Base-by-base conservation (phyloP, 1,284 basidiomycete species). In the Boletus sp. region DNA sequence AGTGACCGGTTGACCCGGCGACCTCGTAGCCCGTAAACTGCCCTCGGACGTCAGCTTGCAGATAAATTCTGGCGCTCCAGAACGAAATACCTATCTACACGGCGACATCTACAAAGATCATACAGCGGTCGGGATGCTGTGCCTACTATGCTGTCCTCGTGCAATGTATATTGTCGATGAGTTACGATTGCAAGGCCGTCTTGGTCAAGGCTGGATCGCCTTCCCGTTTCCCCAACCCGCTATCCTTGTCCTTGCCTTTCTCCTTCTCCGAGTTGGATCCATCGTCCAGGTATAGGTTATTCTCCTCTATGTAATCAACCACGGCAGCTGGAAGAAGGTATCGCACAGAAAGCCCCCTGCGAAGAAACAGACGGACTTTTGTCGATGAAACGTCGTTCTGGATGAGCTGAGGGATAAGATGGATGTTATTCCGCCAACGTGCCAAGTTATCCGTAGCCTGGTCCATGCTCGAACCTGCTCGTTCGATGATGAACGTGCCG, bases 311-410 rank as follows among this genome's bases (percentile, higher is more conserved):
- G 66, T 99, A 99, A 59, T 94, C 87, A 51, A 96, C 93, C 48
- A 98, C 95, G 41, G 85, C 81, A 52, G 88, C 82, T 4, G 95
- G 94, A 40, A 98, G 75, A 27, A 99, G 80, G 69, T 98, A 99
- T 56, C 87, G 88, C 61, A 99, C 93, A 53, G 90, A 94, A 61
- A 98, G 86, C 3, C 94, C 94, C 54, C 95, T 80, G 53, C 92
- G 76, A 30, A 99, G 79, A 71, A 98, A 98, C 33, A 99, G 71
- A 36, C 88, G 82, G 49, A 83, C 92, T 74, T 98, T 98, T 23
- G 94, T 96, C 51, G 88, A 92, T 14, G 92, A 95, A 41, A 99
- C 95, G 66, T 99, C 95, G 68, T 99, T 99, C 69, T 98, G 94
- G 58, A 99, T 98, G 46, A 97, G 81, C 69, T 99, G 95, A 49